Percentiles rank a stretch among this genome's conserved stretches.
Evolutionary conservation across 352 stramenopile species (phyloP).

Genomic region (Pythium aristosporum): DNA sequence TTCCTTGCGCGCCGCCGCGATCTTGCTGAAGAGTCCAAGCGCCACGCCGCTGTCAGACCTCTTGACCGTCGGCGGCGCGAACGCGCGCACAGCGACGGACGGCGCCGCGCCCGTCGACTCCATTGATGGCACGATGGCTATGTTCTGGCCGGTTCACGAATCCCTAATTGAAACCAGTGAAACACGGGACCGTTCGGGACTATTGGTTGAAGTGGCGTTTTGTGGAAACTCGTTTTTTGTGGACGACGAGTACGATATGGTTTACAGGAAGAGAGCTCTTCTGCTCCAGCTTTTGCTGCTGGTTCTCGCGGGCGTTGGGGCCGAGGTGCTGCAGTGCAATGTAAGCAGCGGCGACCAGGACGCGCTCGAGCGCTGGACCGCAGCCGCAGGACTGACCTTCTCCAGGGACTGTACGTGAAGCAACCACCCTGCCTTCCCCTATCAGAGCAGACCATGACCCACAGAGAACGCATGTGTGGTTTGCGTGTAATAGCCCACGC

Average conservation of each 20-base stretch:
- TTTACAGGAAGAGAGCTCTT: not conserved
- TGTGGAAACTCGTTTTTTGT: not conserved
- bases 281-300: not conserved
- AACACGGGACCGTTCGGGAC: not conserved
- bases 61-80: slow-evolving; percentile 5
- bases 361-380: slow-evolving; percentile 48
- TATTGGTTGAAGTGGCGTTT: not conserved
- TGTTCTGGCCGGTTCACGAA: not conserved
- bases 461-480: not conserved
- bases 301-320: not conserved
- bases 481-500: slow-evolving; percentile 49
- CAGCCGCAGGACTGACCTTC: slow-evolving; percentile 51
- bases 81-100: slow-evolving; percentile 7
- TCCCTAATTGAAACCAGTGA: not conserved
- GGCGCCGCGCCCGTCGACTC: slow-evolving; percentile 5
- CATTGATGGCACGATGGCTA: not conserved
- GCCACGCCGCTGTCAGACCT: slow-evolving; percentile 42
- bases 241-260: not conserved
- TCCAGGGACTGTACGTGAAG: slow-evolving; percentile 52
- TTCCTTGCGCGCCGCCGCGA: slow-evolving; percentile 66
- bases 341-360: slow-evolving; percentile 44
- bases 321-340: slow-evolving; percentile 43
- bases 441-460: not conserved
- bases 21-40: slow-evolving; percentile 74
- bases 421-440: too few relatives aligned